A percentile compares a stretch with the other conserved stretches of the same genome.
phyloP scores from a whole-genome alignment of 192 early-diverging fungal species.

The Gaertneriomyces sp. region DNA sequence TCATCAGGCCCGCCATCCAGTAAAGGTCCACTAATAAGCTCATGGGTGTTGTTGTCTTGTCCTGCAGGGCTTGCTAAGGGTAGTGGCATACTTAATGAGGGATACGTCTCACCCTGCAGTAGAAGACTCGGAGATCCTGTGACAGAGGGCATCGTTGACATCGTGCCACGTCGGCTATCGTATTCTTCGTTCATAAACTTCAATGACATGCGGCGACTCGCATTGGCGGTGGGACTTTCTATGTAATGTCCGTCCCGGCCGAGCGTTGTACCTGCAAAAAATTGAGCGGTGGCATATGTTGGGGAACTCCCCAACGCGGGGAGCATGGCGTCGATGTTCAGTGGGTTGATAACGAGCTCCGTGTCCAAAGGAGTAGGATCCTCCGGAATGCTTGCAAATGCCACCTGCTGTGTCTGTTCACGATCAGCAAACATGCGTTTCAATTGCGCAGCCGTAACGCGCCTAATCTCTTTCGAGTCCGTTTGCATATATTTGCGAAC shows the following conservation, averaged over 20 bases:
- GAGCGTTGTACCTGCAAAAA: conserved; percentile 4
- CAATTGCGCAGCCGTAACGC: conserved; percentile 61
- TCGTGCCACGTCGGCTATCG: too few species aligned
- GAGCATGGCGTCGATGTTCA: conserved; percentile 23
- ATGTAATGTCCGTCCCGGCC: conserved; percentile 36
- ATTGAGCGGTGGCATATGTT: conserved; percentile 26
- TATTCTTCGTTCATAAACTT: conserved; percentile 46
- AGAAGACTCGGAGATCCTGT: too few species aligned
- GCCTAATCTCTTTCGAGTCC: conserved; percentile 66
- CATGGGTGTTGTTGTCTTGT: too few species aligned
- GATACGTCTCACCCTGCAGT: too few species aligned
- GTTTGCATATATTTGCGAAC: conserved; percentile 75
- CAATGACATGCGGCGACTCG: conserved; percentile 49
- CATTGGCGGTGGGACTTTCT: conserved; percentile 32
- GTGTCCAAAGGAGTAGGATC: conserved; percentile 26
- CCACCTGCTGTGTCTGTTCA: conserved; percentile 27
- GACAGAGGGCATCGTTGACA: too few species aligned
- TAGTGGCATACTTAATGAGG: too few species aligned
- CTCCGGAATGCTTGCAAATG: conserved; percentile 5
- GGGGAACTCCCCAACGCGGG: conserved; percentile 48
- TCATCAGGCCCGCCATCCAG: too few species aligned
- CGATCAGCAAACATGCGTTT: conserved; percentile 60
- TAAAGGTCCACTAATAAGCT: too few species aligned
- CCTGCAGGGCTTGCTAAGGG: too few species aligned
- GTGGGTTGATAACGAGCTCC: conserved; percentile 23